A percentile compares a stretch with the other conserved stretches of the same genome.
Evolutionary conservation across 805 yeast species (phyloP).

Genomic region (Cyberlindnera misumaiensis): DNA sequence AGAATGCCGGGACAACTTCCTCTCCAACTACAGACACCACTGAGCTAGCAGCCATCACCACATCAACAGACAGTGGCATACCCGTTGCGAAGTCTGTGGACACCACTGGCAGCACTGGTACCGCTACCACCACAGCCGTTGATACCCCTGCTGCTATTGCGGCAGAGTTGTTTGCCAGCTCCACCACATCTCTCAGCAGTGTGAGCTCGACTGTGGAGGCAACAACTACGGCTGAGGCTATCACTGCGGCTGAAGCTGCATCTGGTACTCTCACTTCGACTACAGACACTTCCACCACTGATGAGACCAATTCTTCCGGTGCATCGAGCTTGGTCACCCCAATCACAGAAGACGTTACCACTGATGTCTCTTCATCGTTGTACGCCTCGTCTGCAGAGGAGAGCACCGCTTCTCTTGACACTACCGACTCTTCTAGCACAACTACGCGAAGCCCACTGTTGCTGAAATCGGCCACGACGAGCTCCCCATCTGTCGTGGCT

Average conservation of each 20-base stretch:
- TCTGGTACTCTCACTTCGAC: no score
- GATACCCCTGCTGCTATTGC: neutral
- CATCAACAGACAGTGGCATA: no score
- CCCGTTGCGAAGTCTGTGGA: no score
- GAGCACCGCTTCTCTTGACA: neutral
- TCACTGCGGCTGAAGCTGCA: neutral
- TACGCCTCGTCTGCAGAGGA: neutral
- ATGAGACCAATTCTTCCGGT: neutral
- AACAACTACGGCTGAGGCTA: neutral
- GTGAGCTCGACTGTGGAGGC: neutral
- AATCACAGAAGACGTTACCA: neutral
- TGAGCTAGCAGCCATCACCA: no score
- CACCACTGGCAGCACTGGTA: constrained; percentile 1
- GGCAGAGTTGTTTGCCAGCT: neutral
- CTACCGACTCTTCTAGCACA: neutral
- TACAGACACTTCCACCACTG: neutral
- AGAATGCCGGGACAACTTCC: neutral
- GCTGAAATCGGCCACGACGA: neutral
- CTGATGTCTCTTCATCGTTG: neutral
- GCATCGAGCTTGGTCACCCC: neutral
- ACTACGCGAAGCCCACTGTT: no score
- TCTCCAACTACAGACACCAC: no score
- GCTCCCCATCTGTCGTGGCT: neutral
- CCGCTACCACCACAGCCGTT: neutral
- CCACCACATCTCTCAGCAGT: neutral